Conservation (phyloP, 1,284 basidiomycete species). For the Clitocybe nebularis region DNA sequence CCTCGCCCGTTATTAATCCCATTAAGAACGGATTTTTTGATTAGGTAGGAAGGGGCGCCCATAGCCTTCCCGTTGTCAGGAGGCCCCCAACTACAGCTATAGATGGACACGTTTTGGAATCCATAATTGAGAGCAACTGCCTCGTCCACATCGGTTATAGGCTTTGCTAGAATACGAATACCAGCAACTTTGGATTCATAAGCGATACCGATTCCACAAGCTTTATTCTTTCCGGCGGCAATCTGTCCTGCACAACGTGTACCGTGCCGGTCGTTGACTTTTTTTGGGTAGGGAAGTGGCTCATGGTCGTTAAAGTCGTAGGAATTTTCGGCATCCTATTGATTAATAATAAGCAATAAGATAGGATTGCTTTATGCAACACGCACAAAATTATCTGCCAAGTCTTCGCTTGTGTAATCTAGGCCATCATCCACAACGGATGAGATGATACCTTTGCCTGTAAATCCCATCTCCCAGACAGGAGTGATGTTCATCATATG, state of each 20-base stretch:
- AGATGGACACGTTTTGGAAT: constrained; percentile 90
- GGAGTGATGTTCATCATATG: constrained; percentile 83
- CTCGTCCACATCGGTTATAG: constrained; percentile 95
- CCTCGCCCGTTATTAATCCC: constrained; percentile 89
- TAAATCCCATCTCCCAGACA: constrained; percentile 83
- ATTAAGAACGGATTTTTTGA: constrained; percentile 92
- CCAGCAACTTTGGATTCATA: constrained; percentile 91
- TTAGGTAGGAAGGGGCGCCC: constrained; percentile 91
- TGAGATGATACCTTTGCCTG: constrained; percentile 83
- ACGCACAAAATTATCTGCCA: constrained; percentile 89
- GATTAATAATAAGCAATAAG: not conserved
- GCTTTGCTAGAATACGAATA: constrained; percentile 92
- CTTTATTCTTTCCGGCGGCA: constrained; percentile 89
- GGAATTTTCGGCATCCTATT: constrained; percentile 82
- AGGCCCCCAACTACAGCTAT: constrained; percentile 97
- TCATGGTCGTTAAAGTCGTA: constrained; percentile 97
- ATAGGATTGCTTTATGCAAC: no score
- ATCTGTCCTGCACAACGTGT: constrained; percentile 98
- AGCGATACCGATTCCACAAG: constrained; percentile 94
- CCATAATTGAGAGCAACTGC: constrained; percentile 93
- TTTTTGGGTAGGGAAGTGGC: constrained; percentile 82
- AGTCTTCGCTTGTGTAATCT: constrained; percentile 85
- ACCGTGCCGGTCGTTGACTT: constrained; percentile 96
- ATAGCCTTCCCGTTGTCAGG: constrained; percentile 93
- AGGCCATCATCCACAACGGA: constrained; percentile 96